phyloP scores from a whole-genome alignment of 1,284 basidiomycete species.

The Puccinia coronata region DNA sequence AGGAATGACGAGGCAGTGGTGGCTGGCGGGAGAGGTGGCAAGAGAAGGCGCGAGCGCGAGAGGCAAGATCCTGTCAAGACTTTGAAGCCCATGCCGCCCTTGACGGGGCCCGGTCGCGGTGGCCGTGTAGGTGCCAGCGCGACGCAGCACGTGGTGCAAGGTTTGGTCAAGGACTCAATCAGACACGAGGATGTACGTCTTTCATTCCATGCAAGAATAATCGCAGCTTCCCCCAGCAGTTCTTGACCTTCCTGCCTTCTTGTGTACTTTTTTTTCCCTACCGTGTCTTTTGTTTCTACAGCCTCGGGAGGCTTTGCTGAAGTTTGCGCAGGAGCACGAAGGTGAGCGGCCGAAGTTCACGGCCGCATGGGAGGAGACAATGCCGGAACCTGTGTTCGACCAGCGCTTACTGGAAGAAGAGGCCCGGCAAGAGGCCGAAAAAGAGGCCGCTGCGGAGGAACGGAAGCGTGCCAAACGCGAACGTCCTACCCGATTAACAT shows the following conservation, averaged over 20 bases:
- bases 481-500: constrained; percentile 35
- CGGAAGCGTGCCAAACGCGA: constrained; percentile 46
- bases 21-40: constrained; percentile 65
- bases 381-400: constrained; percentile 49
- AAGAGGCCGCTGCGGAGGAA: constrained; percentile 43
- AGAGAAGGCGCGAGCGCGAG: constrained; percentile 83
- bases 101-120: constrained; percentile 84
- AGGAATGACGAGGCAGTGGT: constrained; percentile 69
- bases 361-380: constrained; percentile 47
- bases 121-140: constrained; percentile 93
- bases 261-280: not conserved
- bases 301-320: constrained; percentile 49
- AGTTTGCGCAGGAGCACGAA: constrained; percentile 49
- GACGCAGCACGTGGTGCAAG: constrained; percentile 90
- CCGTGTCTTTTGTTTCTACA: not conserved
- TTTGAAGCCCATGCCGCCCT: constrained; percentile 83
- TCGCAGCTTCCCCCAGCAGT: no score
- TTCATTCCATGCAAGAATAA: not conserved
- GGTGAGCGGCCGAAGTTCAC: constrained; percentile 46
- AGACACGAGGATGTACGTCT: constrained; percentile 86
- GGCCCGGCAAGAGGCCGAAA: constrained; percentile 38
- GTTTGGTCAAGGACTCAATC: constrained; percentile 81
- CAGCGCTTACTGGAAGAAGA: constrained; percentile 46
- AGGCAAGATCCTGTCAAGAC: constrained; percentile 84
- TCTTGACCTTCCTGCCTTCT: not conserved